Base-by-base conservation (phyloP, 805 yeast genomes). In the Aciculoconidium aculeatum region DNA sequence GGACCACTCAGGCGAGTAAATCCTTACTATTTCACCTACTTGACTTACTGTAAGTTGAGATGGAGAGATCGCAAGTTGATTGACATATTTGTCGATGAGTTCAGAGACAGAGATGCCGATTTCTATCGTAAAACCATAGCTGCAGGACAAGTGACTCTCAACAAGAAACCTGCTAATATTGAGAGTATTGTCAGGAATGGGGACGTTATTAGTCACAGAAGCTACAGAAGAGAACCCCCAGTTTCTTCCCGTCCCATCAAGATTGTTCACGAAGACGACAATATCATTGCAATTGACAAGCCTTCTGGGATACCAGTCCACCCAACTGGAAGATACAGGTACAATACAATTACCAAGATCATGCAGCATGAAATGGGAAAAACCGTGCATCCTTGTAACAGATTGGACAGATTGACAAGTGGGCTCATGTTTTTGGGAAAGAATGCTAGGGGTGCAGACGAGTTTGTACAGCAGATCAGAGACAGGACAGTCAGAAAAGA, bases 231-330 rank as follows among this genome's bases (percentile, higher is more conserved):
- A 48, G 98, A 92, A 49, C 96, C 96, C 2, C 75, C 94, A 0
- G 88, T 88, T 2, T 60, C 71, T 6, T 55, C 80, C 31, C 47
- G 63, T 24, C 70, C 72, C 0, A 77, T 86, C 27, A 67, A 70
- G 31, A 73, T 84, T 14, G 81, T 88, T 0, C 69, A 67, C 48
- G 84, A 87, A 45, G 79, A 85, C 50, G 86, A 80, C 6, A 72
- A 81, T 28, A 51, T 86, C 13, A 65, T 92, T 4, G 94, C 83
- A 3, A 79, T 92, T 13, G 95, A 90, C 52, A 92, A 92, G 41
- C 98, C 98, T 0, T 72, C 92, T 4, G 96, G 98, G 0, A 70
- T 92, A 3, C 96, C 98, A 0, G 95, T 85, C 0, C 98, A 92
- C 52, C 97, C 98, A 3, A 81, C 96, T 0, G 98, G 97, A 0